Percentiles rank a stretch among this genome's conserved stretches.
Evolutionary conservation across 352 stramenopile species (phyloP).

Genomic region (Phytophthora ramorum): DNA sequence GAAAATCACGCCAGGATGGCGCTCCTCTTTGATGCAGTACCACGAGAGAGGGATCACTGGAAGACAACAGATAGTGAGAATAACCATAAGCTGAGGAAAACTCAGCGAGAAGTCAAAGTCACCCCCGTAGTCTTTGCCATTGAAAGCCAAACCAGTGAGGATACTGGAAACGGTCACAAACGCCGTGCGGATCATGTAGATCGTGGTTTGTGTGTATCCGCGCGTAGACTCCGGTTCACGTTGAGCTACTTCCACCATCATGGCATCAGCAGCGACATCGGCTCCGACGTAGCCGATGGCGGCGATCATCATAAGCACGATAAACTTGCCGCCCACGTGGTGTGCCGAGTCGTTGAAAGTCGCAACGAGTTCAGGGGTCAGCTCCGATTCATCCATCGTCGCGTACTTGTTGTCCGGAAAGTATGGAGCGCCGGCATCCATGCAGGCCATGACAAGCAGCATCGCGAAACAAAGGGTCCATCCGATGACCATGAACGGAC

Average conservation of each 20-base stretch:
- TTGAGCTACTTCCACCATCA: slow-evolving; percentile 55
- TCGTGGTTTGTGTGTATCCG: slow-evolving; percentile 41
- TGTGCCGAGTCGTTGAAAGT: slow-evolving; percentile 43
- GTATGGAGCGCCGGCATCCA: slow-evolving; percentile 50
- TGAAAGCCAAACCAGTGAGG: slow-evolving; percentile 52
- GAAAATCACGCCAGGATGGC: slow-evolving; percentile 37
- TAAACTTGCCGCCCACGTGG: slow-evolving; percentile 44
- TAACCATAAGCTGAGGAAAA: slow-evolving; percentile 52
- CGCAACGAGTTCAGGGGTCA: slow-evolving; percentile 32
- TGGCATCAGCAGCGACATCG: slow-evolving; percentile 47
- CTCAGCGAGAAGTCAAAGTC: slow-evolving; percentile 56
- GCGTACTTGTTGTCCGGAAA: slow-evolving; percentile 41
- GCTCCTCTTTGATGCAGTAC: slow-evolving; percentile 56
- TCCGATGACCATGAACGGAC: slow-evolving; percentile 64
- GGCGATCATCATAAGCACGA: slow-evolving; percentile 60
- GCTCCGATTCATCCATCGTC: slow-evolving; percentile 19
- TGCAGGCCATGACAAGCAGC: slow-evolving; percentile 52
- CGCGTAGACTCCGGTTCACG: slow-evolving; percentile 41
- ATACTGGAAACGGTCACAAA: slow-evolving; percentile 50
- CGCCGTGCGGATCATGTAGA: slow-evolving; percentile 48
- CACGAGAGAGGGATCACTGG: slow-evolving; percentile 57
- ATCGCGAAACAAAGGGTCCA: slow-evolving; percentile 53
- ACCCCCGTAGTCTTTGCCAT: slow-evolving; percentile 56
- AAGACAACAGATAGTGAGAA: slow-evolving; percentile 42
- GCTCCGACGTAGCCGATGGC: slow-evolving; percentile 52